These are phyloP conservation scores for Pythium dissimile DNA, from an alignment of 352 stramenopile genomes.

Conservation along the genomic window DNA sequence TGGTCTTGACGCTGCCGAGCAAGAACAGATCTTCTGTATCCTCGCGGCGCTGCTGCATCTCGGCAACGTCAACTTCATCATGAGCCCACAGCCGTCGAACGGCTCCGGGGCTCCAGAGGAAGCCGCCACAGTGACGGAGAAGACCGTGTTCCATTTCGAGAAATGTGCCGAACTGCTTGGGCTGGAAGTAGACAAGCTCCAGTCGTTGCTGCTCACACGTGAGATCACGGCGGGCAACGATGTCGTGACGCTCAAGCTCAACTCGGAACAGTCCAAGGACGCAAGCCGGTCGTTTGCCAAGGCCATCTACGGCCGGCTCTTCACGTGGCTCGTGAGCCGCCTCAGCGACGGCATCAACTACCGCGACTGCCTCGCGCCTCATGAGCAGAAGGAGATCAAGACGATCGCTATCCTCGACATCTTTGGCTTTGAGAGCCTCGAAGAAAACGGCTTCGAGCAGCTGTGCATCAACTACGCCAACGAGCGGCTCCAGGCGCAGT, in stretches of 20 bases:
- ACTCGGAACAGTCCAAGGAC: conserved; percentile 75
- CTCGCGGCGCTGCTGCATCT: conserved; percentile 93
- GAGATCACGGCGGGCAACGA: conserved; percentile 92
- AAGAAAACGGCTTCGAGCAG: conserved; percentile 83
- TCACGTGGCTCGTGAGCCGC: conserved; percentile 92
- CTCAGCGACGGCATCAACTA: conserved; percentile 84
- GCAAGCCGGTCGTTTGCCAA: conserved; percentile 94
- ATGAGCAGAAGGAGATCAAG: conserved; percentile 46
- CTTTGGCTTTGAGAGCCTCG: conserved; percentile 86
- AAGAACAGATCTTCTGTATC: conserved; percentile 60
- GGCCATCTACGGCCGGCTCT: conserved; percentile 94
- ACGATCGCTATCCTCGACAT: conserved; percentile 88
- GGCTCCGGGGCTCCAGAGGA: conserved; percentile 34
- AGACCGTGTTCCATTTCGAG: conserved; percentile 48
- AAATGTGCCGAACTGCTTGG: conserved; percentile 88
- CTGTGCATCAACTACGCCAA: conserved; percentile 89
- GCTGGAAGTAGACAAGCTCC: conserved; percentile 76
- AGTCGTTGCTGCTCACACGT: conserved; percentile 84
- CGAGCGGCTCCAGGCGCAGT: conserved; percentile 80
- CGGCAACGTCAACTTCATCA: conserved; percentile 92
- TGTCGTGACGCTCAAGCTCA: conserved; percentile 77
- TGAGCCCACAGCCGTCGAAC: conserved; percentile 11
- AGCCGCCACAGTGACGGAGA: conserved; percentile 38
- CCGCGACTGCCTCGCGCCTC: conserved; percentile 34
- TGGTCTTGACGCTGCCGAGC: conserved; percentile 49